phyloP scores from a whole-genome alignment of 345 rosid species.

The Citrus hindsii region DNA sequence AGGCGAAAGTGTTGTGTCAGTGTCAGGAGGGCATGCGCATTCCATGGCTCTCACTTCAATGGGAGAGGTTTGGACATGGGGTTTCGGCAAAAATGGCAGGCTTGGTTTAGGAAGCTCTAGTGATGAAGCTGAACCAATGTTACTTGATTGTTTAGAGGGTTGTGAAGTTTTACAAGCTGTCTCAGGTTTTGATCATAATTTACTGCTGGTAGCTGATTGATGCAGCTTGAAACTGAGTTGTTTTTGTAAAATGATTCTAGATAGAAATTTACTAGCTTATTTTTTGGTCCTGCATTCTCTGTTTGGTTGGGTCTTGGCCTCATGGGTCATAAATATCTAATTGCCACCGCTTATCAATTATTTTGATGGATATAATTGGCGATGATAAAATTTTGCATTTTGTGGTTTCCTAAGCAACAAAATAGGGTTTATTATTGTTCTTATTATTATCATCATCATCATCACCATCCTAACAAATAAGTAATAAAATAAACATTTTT shows the following conservation, averaged over 20 bases:
- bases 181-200: slow-evolving; percentile 79
- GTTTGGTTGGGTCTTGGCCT: too few relatives aligned
- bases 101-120: slow-evolving; percentile 78
- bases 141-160: slow-evolving; percentile 59
- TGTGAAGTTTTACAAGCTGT: slow-evolving; percentile 53
- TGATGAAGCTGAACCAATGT: slow-evolving; percentile 62
- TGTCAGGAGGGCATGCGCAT: slow-evolving; percentile 75
- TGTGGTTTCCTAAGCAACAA: too few relatives aligned
- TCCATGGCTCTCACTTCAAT: slow-evolving; percentile 59
- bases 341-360: too few relatives aligned
- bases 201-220: slow-evolving; percentile 49
- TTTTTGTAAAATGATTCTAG: not conserved
- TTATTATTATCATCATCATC: too few relatives aligned
- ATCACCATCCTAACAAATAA: too few relatives aligned
- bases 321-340: too few relatives aligned
- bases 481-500: too few relatives aligned
- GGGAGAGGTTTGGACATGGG: slow-evolving; percentile 85
- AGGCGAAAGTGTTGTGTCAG: slow-evolving; percentile 45
- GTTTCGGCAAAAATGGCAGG: slow-evolving; percentile 78
- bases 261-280: too few relatives aligned
- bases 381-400: too few relatives aligned
- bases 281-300: too few relatives aligned
- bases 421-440: too few relatives aligned
- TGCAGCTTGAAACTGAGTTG: not conserved
- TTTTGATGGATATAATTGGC: too few relatives aligned